phyloP scores from a whole-genome alignment of 2,329 filamentous ascomycete genomes.

The Orbilia blumenaviensis region DNA sequence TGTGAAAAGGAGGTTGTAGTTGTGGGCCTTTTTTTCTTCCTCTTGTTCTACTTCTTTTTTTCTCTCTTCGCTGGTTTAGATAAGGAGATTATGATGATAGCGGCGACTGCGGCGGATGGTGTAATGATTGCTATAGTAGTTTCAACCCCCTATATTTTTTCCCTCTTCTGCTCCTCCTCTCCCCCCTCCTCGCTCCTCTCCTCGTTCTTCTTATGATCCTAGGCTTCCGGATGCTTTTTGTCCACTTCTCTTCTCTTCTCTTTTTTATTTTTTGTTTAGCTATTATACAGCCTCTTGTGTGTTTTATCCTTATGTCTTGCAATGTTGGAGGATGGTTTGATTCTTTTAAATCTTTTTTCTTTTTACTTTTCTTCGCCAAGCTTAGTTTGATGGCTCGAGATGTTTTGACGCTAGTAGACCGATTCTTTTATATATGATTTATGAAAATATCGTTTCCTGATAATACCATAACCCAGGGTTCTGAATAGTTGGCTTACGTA shows the following conservation, averaged over 20 bases:
- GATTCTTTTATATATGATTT: background rate
- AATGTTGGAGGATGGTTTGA: slow-evolving; percentile 25
- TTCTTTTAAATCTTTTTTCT: background rate
- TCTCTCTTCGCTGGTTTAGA: background rate
- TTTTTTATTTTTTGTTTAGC: background rate
- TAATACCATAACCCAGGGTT: too few relatives aligned
- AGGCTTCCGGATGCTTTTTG: background rate
- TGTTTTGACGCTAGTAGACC: background rate
- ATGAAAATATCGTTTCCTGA: too few relatives aligned
- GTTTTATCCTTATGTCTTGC: background rate
- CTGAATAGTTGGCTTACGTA: too few relatives aligned
- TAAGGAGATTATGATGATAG: background rate
- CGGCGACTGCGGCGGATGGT: background rate
- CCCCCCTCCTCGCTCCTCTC: too few relatives aligned
- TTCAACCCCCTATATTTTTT: background rate
- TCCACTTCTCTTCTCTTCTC: background rate
- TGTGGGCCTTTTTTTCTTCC: background rate
- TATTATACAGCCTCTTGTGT: background rate
- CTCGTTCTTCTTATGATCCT: background rate
- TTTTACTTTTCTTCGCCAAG: background rate
- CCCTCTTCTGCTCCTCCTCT: too few relatives aligned
- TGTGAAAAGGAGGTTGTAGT: background rate
- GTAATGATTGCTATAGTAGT: slow-evolving; percentile 40
- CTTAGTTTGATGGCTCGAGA: background rate
- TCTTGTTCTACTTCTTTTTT: background rate